Base-by-base conservation (phyloP, 768 basidiomycete genomes). In the Mycena indigotica region DNA sequence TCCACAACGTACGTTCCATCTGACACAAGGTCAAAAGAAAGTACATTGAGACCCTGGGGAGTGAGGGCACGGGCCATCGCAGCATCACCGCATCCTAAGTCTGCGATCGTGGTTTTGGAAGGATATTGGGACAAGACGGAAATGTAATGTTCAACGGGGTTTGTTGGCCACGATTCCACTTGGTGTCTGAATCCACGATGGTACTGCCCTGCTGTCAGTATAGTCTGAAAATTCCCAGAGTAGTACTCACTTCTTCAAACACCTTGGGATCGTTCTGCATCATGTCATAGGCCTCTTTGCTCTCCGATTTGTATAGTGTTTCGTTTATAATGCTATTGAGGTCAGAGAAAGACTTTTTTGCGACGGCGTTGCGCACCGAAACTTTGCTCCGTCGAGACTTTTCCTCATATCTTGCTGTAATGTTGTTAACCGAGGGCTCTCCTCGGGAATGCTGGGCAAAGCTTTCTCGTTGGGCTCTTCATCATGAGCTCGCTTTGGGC, bases 21-120 rank as follows among this genome's bases (percentile, higher is more conserved):
- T 3, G 89, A 87, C 5, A 91, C 82, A 29, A 95, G 78, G 70
- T 95, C 93, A 68, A 85, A 95, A 1, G 90, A 93, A 41, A 91
- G 69, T 21, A 91, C 89, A 28, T 73, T 80, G 65, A 85, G 72
- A 25, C 88, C 89, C 68, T 86, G 82, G 0, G 89, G 84, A 5
- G 84, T 73, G 29, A 99, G 80, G 2, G 82, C 77, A 38, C 82
- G 85, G 0, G 95, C 95, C 26, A 99, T 79, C 5, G 88, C 83
- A 23, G 95, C 97, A 69, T 98, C 95, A 24, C 97, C 97, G 65
- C 95, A 98, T 12, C 97, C 97, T 29, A 99, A 79, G 74, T 99
- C 97, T 29, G 86, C 95, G 50, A 99, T 85, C 64, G 98, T 78
- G 0, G 88, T 85, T 62, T 79, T 80, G 19, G 77, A 57, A 4